A percentile compares a stretch with the other conserved stretches of the same genome.
Evolutionary conservation across 768 basidiomycete species (phyloP).

Genomic region (Phallus indusiatus): DNA sequence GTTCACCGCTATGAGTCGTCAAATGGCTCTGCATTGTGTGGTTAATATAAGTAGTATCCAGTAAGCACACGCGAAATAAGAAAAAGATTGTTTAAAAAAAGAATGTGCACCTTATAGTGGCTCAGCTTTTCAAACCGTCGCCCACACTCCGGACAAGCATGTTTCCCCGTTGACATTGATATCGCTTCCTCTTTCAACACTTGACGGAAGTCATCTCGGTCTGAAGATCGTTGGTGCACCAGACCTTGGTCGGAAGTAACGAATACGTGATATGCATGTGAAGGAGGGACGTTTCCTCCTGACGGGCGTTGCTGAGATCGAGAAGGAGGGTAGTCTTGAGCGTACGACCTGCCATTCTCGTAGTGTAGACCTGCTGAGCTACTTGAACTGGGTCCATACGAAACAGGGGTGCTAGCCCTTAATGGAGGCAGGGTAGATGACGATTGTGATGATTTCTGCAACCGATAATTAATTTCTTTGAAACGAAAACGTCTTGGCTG

Average conservation of each 20-base stretch:
- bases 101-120: constrained; percentile 4
- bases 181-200: constrained; percentile 6
- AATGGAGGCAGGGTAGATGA: not conserved
- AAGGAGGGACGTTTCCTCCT: not conserved
- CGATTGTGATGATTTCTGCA: not conserved
- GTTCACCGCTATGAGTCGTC: constrained; percentile 6
- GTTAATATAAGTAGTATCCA: not conserved
- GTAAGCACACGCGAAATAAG: not conserved
- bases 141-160: constrained; percentile 7
- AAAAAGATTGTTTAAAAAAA: too few relatives aligned
- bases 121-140: constrained; percentile 6
- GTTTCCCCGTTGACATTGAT: constrained; percentile 6
- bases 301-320: not conserved
- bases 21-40: not conserved
- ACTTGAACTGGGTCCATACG: not conserved
- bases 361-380: not conserved
- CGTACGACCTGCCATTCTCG: not conserved
- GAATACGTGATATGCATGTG: constrained; percentile 5
- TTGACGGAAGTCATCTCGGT: constrained; percentile 1
- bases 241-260: constrained; percentile 3
- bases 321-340: not conserved
- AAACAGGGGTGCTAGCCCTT: not conserved
- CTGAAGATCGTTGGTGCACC: constrained; percentile 7
- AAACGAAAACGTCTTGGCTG: not conserved
- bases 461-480: not conserved